Evolutionary conservation across 2,329 filamentous ascomycete genomes (phyloP).

Genomic region (Laburnicola sp.): DNA sequence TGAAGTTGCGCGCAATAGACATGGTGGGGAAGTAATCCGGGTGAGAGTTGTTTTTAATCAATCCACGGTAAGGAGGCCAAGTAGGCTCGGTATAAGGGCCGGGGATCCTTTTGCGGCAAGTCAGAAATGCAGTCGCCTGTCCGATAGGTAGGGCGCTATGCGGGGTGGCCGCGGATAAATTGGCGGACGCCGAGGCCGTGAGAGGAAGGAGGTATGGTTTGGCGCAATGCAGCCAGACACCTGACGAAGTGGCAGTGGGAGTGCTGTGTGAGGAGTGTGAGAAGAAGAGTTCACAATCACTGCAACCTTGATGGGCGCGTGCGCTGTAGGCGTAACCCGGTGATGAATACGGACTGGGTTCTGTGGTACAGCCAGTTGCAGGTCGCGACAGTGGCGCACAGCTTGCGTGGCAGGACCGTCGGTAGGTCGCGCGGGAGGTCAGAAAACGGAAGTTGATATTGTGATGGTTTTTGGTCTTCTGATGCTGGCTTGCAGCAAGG

Average conservation of each 20-base stretch:
- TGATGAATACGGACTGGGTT: constrained; percentile 28
- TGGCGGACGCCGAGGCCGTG: constrained; percentile 17
- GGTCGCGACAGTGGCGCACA: constrained; percentile 18
- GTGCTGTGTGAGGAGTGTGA: constrained; percentile 24
- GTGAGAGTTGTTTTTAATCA: constrained; percentile 29
- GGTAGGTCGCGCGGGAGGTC: constrained; percentile 5
- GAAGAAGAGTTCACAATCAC: constrained; percentile 26
- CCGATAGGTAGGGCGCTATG: constrained; percentile 25
- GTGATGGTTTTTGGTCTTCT: constrained; percentile 19
- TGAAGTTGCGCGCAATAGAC: constrained; percentile 72
- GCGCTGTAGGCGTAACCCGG: constrained; percentile 28
- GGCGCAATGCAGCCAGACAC: constrained; percentile 22
- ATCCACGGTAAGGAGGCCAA: constrained; percentile 24
- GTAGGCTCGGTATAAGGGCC: constrained; percentile 32
- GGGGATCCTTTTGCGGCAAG: constrained; percentile 28
- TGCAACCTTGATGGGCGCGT: constrained; percentile 30
- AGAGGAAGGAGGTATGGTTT: constrained; percentile 14
- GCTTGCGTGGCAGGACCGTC: constrained; percentile 13
- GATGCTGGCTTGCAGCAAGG: constrained; percentile 37
- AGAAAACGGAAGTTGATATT: constrained; percentile 7
- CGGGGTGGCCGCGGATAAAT: constrained; percentile 44
- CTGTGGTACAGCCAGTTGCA: constrained; percentile 28
- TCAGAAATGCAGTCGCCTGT: constrained; percentile 29
- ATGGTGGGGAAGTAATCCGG: constrained; percentile 45
- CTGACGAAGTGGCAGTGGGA: constrained; percentile 12